Conservation (phyloP, 202 grass and related monocot genomes). For the Zoysia matrella region DNA sequence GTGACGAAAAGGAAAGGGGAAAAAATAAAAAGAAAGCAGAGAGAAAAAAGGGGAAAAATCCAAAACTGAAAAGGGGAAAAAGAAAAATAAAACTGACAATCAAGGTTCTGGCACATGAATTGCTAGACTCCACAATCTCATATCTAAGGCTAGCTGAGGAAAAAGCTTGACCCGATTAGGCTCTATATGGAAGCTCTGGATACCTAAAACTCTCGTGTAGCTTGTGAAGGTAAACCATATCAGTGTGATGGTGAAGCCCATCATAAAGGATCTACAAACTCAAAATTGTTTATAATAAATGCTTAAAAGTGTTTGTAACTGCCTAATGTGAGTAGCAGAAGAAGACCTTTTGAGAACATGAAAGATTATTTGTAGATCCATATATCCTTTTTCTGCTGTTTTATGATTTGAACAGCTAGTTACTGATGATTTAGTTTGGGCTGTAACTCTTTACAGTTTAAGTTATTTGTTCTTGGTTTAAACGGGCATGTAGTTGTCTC, state of each 20-base stretch:
- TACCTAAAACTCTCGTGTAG: background rate
- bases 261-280: background rate
- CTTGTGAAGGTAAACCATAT: background rate
- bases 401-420: background rate
- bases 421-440: background rate
- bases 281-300: too few species aligned
- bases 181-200: background rate
- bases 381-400: background rate
- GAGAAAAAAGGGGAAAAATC: too few species aligned
- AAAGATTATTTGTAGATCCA: background rate
- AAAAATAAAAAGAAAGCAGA: too few species aligned
- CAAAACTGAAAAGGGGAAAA: too few species aligned
- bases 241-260: background rate
- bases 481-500: slow-evolving; percentile 11
- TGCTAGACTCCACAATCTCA: too few species aligned
- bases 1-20: too few species aligned
- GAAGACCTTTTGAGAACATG: background rate
- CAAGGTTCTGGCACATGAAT: too few species aligned
- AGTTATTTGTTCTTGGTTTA: slow-evolving; percentile 8
- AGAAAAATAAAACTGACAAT: too few species aligned
- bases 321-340: background rate
- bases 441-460: slow-evolving; percentile 4
- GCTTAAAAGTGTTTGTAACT: background rate
- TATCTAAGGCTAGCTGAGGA: background rate
- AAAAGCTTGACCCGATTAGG: background rate